Conservation (phyloP, 257 asterid genomes). For the Cinchona pubescens region DNA sequence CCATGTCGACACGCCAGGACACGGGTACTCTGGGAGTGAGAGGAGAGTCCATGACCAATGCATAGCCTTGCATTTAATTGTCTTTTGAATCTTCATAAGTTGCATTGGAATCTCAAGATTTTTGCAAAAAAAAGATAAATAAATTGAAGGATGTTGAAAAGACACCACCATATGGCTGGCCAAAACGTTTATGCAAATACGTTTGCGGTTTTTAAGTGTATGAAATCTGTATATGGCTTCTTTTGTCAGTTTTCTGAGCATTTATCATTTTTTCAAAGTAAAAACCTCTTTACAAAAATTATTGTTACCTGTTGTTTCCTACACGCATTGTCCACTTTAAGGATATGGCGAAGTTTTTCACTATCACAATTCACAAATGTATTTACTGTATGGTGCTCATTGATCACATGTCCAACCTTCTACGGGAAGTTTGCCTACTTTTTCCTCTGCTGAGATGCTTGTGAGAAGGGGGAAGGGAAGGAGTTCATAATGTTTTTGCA, state of each 20-base stretch:
- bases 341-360: background rate
- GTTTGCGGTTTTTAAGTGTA: background rate
- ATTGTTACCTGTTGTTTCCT: conserved; percentile 24
- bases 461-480: background rate
- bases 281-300: background rate
- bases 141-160: background rate
- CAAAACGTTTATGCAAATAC: too few species aligned
- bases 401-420: conserved; percentile 34
- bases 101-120: background rate
- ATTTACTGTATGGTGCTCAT: conserved; percentile 22
- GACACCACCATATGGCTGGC: background rate
- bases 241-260: background rate
- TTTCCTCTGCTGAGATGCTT: background rate
- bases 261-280: background rate
- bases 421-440: background rate
- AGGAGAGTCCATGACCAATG: too few species aligned
- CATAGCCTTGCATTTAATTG: background rate
- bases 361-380: background rate
- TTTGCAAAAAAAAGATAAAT: too few species aligned
- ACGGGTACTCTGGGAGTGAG: too few species aligned
- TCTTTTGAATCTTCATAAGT: background rate
- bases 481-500: background rate
- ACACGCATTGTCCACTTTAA: background rate
- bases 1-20: too few species aligned
- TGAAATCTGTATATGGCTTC: background rate